Evolutionary conservation across 805 yeast genomes (phyloP).

Genomic region (Yarrowia keelungensis): DNA sequence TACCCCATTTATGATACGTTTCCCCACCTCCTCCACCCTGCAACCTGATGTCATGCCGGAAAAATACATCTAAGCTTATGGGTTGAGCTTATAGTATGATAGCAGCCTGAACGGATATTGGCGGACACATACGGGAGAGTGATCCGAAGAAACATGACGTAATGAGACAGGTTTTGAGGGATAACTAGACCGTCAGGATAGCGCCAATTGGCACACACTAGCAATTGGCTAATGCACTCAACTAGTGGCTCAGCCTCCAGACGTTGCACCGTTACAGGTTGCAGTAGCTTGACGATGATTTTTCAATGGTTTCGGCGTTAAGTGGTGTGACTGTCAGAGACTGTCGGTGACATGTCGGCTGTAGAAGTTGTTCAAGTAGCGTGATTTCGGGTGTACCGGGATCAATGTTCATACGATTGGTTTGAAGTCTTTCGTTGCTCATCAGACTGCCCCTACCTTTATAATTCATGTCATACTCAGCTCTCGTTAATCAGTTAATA

Average conservation of each 20-base stretch:
- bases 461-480: too few species aligned
- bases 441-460: too few species aligned
- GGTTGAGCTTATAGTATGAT: background rate
- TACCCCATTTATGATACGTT: background rate
- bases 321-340: too few species aligned
- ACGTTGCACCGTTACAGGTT: background rate
- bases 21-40: background rate
- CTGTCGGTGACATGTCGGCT: too few species aligned
- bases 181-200: too few species aligned
- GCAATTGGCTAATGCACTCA: background rate
- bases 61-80: background rate
- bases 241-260: too few species aligned
- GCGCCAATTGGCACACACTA: background rate
- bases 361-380: too few species aligned
- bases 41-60: constrained; percentile 1
- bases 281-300: background rate
- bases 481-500: constrained; percentile 1
- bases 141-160: constrained; percentile 4
- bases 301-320: too few species aligned
- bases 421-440: too few species aligned
- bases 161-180: background rate
- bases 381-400: too few species aligned
- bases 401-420: too few species aligned
- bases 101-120: background rate
- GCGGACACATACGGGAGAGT: background rate